Percentiles rank a stretch among this genome's conserved stretches.
Evolutionary conservation across 2,329 filamentous ascomycete species (phyloP).

Genomic region (Penicillium sp.): DNA sequence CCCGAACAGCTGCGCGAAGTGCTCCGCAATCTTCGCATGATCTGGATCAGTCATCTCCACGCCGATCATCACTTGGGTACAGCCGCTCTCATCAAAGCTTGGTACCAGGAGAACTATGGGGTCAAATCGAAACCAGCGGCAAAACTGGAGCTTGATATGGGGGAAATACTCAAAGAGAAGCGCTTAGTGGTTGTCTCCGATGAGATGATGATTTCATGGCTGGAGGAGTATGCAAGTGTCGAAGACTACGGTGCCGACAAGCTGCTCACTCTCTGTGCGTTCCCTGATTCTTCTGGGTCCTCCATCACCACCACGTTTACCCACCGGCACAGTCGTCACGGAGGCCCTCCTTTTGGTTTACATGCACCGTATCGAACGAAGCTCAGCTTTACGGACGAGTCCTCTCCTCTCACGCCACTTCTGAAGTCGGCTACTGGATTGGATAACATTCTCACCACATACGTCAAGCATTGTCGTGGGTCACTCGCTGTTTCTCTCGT

Average conservation of each 20-base stretch:
- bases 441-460: conserved; percentile 62
- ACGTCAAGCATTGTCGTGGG: conserved; percentile 74
- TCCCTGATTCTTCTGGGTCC: conserved; percentile 19
- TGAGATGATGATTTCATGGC: conserved; percentile 67
- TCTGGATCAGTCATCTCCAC: conserved; percentile 95
- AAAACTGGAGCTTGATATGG: conserved; percentile 32
- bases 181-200: conserved; percentile 67
- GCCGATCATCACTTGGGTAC: conserved; percentile 94
- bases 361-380: conserved; percentile 20
- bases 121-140: conserved; percentile 39
- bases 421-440: conserved; percentile 59
- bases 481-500: conserved; percentile 74
- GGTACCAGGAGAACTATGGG: conserved; percentile 61
- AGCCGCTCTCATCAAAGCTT: conserved; percentile 74
- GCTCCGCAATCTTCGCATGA: conserved; percentile 71
- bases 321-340: conserved; percentile 30
- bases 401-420: conserved; percentile 34
- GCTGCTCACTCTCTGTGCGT: conserved; percentile 51
- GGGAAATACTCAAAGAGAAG: conserved; percentile 41
- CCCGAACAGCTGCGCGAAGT: conserved; percentile 64
- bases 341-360: conserved; percentile 26
- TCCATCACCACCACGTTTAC: conserved; percentile 27
- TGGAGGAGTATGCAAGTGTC: conserved; percentile 74
- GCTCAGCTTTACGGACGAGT: conserved; percentile 28
- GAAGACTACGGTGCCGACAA: conserved; percentile 70